Evolutionary conservation across 495 filamentous ascomycete genomes (phyloP), one percentile per base, ranked within the genome.

Genomic region (Tuber aestivum): DNA sequence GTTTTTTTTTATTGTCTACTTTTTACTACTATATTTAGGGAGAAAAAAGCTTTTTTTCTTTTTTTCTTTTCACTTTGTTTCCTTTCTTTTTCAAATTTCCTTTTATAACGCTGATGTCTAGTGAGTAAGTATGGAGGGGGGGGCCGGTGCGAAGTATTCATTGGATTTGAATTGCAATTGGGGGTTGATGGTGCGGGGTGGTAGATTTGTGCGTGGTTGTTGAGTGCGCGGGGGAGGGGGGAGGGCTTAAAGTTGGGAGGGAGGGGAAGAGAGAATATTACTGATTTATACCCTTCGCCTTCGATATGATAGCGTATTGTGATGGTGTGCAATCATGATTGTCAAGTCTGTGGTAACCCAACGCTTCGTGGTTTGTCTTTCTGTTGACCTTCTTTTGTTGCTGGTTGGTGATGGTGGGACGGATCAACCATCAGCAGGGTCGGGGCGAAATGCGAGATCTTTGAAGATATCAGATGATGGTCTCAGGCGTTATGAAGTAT

Each of bases 21-120:
- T 74, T 70, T 76, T 45, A 27, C 69, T 72, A 79, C 73, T 72
- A 48, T 79, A 79, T 79, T 65, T 65, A 65, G 56, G 56, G 56
- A 65, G 32, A 65, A 65, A 65, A 65, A 65, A 65, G 14, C 27
- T 14, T 35, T 65, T 35, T 50, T 65, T 65, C 27, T n/a, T 12
- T 9, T 56, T 0, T 56, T 27, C 14, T 56, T 27, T 56, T 56
- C n/a, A 9, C 27, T 27, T 16, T 18, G 0, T 65, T 32, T 35
- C 16, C 14, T 65, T 32, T 65, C 14, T 32, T 65, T 65, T 32
- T 65, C 56, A 7, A 32, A 16, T 65, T 65, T 65, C 16, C 27
- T 65, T 35, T 65, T 65, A 65, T 65, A 35, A 65, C 56, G 14
- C 27, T 35, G 56, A n/a, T 65, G 56, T 35, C 27, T 65, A 32